A percentile compares a stretch with the other conserved stretches of the same genome.
Evolutionary conservation across 2,329 filamentous ascomycete genomes (phyloP).

Genomic region (Aspergillus carbonarius): DNA sequence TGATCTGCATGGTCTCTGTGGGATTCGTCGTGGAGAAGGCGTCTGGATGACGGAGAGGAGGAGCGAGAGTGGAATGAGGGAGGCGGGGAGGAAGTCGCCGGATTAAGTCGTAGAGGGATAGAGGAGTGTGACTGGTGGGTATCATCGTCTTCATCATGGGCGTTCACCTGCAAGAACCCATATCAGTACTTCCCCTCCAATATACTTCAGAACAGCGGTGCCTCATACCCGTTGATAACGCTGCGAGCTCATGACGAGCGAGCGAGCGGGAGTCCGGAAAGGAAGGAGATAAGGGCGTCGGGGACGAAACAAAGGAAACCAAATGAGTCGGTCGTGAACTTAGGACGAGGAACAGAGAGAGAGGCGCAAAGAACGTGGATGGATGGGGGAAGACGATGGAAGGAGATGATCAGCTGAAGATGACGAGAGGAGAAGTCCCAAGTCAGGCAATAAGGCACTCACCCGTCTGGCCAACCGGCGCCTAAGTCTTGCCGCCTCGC

Average conservation of each 20-base stretch:
- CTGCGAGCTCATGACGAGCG: conserved; percentile 51
- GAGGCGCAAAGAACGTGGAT: conserved; percentile 22
- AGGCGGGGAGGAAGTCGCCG: conserved; percentile 44
- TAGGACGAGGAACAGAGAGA: conserved; percentile 15
- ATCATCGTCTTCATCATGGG: conserved; percentile 45
- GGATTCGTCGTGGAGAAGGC: conserved; percentile 54
- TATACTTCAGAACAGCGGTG: conserved; percentile 15
- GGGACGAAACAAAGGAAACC: conserved; percentile 17
- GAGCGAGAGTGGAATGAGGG: conserved; percentile 88
- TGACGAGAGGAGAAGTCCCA: conserved; percentile 8
- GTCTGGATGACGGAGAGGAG: conserved; percentile 62
- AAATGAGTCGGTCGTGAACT: not conserved
- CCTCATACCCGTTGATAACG: conserved; percentile 49
- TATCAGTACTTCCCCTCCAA: not conserved
- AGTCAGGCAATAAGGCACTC: conserved; percentile 10
- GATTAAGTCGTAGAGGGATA: conserved; percentile 28
- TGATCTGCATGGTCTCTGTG: conserved; percentile 63
- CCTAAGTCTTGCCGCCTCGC: not conserved
- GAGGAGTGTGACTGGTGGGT: conserved; percentile 30
- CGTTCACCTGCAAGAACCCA: conserved; percentile 39
- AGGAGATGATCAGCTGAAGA: conserved; percentile 14
- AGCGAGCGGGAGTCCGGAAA: conserved; percentile 26
- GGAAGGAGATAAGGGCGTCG: conserved; percentile 1
- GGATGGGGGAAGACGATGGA: conserved; percentile 25
- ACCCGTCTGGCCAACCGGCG: not conserved